Percentiles rank a stretch among this genome's conserved stretches.
These are phyloP conservation scores for Pilasporangium apinafurcum DNA, from an alignment of 352 stramenopile genomes.

Conservation along the genomic window DNA sequence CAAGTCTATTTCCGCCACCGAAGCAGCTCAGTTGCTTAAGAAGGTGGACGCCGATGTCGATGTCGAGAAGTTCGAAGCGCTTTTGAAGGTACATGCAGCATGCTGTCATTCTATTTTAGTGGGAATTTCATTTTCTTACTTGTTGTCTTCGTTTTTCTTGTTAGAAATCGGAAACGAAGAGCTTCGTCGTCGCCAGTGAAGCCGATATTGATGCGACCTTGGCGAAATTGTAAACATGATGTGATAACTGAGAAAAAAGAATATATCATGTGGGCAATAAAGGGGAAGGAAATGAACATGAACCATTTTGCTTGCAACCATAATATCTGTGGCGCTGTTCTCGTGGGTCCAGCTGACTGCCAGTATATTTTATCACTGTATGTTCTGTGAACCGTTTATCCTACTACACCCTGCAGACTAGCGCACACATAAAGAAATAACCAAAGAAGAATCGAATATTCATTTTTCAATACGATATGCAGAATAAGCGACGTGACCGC, in stretches of 20 bases:
- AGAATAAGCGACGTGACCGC: too few species aligned
- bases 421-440: too few species aligned
- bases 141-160: neutral
- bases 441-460: too few species aligned
- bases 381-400: too few species aligned
- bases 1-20: conserved; percentile 50
- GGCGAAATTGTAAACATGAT: conserved; percentile 47
- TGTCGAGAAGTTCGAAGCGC: conserved; percentile 53
- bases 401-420: too few species aligned
- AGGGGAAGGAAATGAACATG: neutral
- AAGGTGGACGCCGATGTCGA: conserved; percentile 40
- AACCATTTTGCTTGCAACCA: too few species aligned
- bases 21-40: conserved; percentile 41
- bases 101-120: neutral
- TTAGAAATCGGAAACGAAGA: conserved; percentile 50
- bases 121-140: neutral
- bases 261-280: neutral
- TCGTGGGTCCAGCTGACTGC: too few species aligned
- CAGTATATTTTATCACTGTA: too few species aligned
- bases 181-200: conserved; percentile 57
- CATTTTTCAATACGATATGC: too few species aligned
- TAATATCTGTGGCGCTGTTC: too few species aligned
- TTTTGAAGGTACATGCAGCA: conserved; percentile 32
- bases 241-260: neutral
- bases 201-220: conserved; percentile 49